phyloP scores from a whole-genome alignment of 352 stramenopile species.

The Globisporangium spiculum region DNA sequence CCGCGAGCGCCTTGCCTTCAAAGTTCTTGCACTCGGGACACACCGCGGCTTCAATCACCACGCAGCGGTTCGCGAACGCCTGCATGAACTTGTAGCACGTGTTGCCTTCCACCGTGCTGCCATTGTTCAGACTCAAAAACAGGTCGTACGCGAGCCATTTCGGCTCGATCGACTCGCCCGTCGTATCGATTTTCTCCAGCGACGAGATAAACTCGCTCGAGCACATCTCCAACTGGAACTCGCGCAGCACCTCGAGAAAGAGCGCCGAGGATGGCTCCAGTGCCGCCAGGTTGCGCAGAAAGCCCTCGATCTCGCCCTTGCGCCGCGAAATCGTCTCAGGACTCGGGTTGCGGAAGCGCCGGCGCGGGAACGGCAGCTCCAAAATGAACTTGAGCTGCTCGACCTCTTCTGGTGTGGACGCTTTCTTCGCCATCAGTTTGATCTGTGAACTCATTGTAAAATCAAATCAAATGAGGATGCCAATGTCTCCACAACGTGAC shows the following conservation, averaged over 20 bases:
- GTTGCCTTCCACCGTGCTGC: conserved; percentile 56
- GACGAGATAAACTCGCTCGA: conserved; percentile 73
- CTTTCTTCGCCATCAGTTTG: conserved; percentile 39
- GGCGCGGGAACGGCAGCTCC: conserved; percentile 67
- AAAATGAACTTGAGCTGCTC: conserved; percentile 72
- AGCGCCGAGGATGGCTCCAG: conserved; percentile 55
- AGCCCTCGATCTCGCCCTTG: conserved; percentile 66
- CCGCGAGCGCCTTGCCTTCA: conserved; percentile 48
- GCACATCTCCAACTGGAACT: conserved; percentile 74
- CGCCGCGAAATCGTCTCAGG: conserved; percentile 42
- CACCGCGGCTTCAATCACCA: conserved; percentile 59
- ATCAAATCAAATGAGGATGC: background rate
- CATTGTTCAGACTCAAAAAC: conserved; percentile 66
- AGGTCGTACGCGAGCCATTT: conserved; percentile 82
- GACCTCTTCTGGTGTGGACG: conserved; percentile 30
- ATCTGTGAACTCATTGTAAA: conserved; percentile 20
- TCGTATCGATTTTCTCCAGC: conserved; percentile 73
- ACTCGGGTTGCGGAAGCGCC: conserved; percentile 50
- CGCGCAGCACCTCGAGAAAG: conserved; percentile 55
- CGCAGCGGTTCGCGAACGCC: conserved; percentile 69
- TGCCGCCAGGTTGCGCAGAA: conserved; percentile 66
- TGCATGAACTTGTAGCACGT: conserved; percentile 79
- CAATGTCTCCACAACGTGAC: background rate
- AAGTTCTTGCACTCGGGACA: conserved; percentile 52
- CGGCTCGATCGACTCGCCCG: conserved; percentile 53